Evolutionary conservation across 768 basidiomycete species (phyloP), one percentile per base, ranked within the genome.

Genomic region (Lyophyllum decastes): DNA sequence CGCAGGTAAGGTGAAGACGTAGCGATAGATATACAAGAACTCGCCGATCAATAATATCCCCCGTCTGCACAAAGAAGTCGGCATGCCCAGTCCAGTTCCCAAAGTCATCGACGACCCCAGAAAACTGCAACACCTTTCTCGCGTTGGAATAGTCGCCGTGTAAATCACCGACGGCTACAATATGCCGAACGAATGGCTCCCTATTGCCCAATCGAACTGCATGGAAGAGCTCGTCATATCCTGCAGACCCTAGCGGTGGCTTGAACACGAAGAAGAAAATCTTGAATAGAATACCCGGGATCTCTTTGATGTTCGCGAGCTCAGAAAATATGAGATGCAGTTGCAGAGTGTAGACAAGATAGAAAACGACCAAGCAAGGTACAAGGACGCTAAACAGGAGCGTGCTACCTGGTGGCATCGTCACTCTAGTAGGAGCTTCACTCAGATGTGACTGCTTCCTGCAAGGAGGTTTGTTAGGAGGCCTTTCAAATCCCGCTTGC

Each of bases 41-140:
- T 44, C 59, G 90, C 94, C 95, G 77, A 73, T 97, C 95, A 54
- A 98, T 91, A 30, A 97, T 95, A 72, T 98, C 95, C 2, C 95
- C 95, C 0, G 95, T 97, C 76, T 98, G 96, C 17, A 97, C 94
- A 56, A 98, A 87, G 46, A 89, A 86, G 67, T 94, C 90, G 1
- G 89, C 83, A 26, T 89, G 77, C 4, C 91, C 94, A 2, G 85
- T 83, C 96, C 96, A 98, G 54, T 87, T 77, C 1, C 87, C 87
- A 6, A 81, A 66, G 11, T 82, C 80, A 64, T 94, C 86, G 2
- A 89, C 84, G 4, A 98, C 88, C 1, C 80, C 79, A 1, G 92
- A 84, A 78, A 94, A 94, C 34, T 87, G 78, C 27, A 98, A 77
- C 21, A 98, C 94, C 41, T 78, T 81, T 61, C 82, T 82, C 11